These are phyloP conservation scores for Colletotrichum simmondsii DNA, from an alignment of 2,329 filamentous ascomycete species.

Conservation along the genomic window DNA sequence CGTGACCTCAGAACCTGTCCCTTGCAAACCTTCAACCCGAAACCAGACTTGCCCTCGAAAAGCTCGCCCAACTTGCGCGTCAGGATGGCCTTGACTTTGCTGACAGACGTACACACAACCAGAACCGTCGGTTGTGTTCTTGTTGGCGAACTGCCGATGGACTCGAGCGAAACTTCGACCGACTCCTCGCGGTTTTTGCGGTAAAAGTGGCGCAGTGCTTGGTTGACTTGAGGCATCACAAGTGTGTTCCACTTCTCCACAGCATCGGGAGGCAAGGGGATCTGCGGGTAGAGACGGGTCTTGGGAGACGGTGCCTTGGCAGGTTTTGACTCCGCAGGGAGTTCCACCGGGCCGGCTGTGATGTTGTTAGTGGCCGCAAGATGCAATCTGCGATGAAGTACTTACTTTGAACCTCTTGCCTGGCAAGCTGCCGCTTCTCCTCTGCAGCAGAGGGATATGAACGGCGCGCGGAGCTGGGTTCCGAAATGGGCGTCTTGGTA, in stretches of 20 bases:
- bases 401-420: slow-evolving; percentile 3
- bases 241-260: slow-evolving; percentile 78
- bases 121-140: slow-evolving; percentile 78
- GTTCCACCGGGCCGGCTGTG: slow-evolving; percentile 6
- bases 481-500: slow-evolving; percentile 13
- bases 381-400: not conserved
- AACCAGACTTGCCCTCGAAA: slow-evolving; percentile 72
- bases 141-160: slow-evolving; percentile 75
- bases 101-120: slow-evolving; percentile 80
- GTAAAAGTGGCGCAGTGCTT: slow-evolving; percentile 76
- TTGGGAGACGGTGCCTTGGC: slow-evolving; percentile 46
- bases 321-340: slow-evolving; percentile 17
- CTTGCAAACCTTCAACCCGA: slow-evolving; percentile 77
- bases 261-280: slow-evolving; percentile 67
- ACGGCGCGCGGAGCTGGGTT: slow-evolving; percentile 14
- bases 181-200: slow-evolving; percentile 77
- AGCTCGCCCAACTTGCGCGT: slow-evolving; percentile 73
- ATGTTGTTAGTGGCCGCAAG: not conserved
- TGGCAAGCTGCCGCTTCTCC: slow-evolving; percentile 27
- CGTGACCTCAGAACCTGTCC: slow-evolving; percentile 75
- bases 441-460: slow-evolving; percentile 27
- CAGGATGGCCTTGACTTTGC: slow-evolving; percentile 77
- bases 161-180: slow-evolving; percentile 81
- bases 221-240: slow-evolving; percentile 79
- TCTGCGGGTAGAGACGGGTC: slow-evolving; percentile 69